These are phyloP conservation scores for Cordyceps militaris DNA, from an alignment of 2,329 filamentous ascomycete species.

Conservation along the genomic window DNA sequence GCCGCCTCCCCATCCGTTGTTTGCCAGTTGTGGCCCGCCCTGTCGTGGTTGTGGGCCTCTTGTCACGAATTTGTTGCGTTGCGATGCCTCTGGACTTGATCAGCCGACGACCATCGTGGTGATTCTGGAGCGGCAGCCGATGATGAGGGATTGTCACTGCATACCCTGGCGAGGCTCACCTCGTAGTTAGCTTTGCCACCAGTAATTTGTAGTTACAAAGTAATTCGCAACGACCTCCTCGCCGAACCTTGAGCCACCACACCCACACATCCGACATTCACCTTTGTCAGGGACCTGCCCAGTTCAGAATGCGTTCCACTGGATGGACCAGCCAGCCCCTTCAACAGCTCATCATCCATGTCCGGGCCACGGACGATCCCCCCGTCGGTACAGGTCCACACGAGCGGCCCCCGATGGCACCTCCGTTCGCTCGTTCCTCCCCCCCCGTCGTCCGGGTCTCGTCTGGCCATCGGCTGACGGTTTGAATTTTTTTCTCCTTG, in stretches of 20 bases:
- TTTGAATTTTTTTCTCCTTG: slow-evolving; percentile 2
- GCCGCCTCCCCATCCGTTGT: not conserved
- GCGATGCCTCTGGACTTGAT: not conserved
- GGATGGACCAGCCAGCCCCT: not conserved
- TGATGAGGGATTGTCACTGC: not conserved
- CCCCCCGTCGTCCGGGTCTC: slow-evolving; percentile 1
- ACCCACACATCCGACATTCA: not conserved
- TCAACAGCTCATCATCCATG: not conserved
- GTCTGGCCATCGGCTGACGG: slow-evolving; percentile 8
- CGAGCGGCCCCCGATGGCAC: slow-evolving; percentile 7
- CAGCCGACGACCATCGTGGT: not conserved
- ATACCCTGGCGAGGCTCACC: not conserved
- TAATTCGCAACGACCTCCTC: not conserved
- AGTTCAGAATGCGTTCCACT: slow-evolving; percentile 1
- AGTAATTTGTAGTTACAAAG: not conserved
- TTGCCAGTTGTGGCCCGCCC: not conserved
- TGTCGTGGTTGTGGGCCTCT: not conserved
- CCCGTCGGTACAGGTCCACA: slow-evolving; percentile 11
- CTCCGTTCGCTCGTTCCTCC: slow-evolving; percentile 2
- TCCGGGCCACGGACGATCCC: slow-evolving; percentile 12
- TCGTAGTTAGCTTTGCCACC: not conserved
- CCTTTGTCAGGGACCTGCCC: slow-evolving; percentile 5
- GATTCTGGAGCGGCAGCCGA: not conserved
- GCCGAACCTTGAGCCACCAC: not conserved
- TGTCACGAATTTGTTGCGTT: too few relatives aligned